These are phyloP conservation scores for Pseudopyricularia javanii DNA, from an alignment of 2,329 filamentous ascomycete genomes.

Conservation along the genomic window DNA sequence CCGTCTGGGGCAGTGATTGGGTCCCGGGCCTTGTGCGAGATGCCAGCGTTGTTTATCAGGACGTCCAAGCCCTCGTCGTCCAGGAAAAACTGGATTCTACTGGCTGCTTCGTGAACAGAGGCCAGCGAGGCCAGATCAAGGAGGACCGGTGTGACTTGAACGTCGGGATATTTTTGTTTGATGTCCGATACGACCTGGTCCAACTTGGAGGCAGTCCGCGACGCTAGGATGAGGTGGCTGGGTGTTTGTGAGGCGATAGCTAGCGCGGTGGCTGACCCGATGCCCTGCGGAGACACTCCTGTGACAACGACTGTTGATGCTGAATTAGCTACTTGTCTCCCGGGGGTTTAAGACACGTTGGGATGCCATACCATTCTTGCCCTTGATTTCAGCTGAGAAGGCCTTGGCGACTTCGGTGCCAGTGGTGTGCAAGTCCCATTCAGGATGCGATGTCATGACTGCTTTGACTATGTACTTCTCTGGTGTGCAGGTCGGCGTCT, in stretches of 20 bases:
- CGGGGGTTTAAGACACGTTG: background rate
- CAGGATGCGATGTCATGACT: conserved; percentile 8
- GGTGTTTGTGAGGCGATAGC: conserved; percentile 32
- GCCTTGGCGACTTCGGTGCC: conserved; percentile 9
- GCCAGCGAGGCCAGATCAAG: conserved; percentile 21
- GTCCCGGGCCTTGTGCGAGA: conserved; percentile 18
- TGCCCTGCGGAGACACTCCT: conserved; percentile 26
- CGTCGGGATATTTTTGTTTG: conserved; percentile 15
- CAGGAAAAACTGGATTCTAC: conserved; percentile 13
- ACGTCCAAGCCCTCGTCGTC: conserved; percentile 20
- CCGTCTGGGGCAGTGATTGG: conserved; percentile 18
- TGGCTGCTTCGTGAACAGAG: conserved; percentile 19
- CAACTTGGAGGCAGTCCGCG: conserved; percentile 28
- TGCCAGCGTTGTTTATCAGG: conserved; percentile 29
- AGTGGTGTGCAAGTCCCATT: conserved; percentile 7
- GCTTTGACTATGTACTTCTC: background rate
- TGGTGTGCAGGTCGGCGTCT: too few species aligned
- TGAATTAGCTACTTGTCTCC: background rate
- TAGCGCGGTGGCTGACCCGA: conserved; percentile 25
- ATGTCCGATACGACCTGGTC: conserved; percentile 25
- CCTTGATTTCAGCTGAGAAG: conserved; percentile 6
- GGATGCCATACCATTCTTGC: conserved; percentile 6
- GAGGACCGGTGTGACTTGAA: conserved; percentile 13
- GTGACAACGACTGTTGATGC: conserved; percentile 14
- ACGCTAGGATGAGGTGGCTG: conserved; percentile 27